These are phyloP conservation scores for Inonotus hispidus DNA, from an alignment of 1,284 basidiomycete species.

Conservation along the genomic window DNA sequence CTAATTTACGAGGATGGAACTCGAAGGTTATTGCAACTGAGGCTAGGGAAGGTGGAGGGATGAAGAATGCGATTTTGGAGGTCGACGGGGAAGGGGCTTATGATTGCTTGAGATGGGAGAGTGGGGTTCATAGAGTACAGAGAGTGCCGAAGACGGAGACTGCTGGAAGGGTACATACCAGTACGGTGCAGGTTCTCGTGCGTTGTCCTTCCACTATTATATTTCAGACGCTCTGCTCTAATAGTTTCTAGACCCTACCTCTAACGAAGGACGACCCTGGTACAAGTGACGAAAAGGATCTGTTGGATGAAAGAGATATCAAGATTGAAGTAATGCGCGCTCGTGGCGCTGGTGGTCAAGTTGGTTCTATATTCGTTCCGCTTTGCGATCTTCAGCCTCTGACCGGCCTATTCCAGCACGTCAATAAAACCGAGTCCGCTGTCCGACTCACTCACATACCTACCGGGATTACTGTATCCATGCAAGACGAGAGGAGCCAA, in stretches of 20 bases:
- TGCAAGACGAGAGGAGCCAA: conserved; percentile 97
- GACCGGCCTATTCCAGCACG: conserved; percentile 57
- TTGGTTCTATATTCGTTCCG: conserved; percentile 27
- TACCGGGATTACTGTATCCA: conserved; percentile 91
- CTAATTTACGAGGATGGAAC: conserved; percentile 48
- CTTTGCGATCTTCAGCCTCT: background rate
- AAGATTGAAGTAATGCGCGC: conserved; percentile 92
- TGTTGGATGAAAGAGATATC: conserved; percentile 84
- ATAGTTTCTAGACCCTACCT: conserved; percentile 77
- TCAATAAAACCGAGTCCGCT: conserved; percentile 98
- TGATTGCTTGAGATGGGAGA: conserved; percentile 82
- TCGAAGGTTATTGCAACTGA: conserved; percentile 50
- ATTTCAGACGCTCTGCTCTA: too few species aligned
- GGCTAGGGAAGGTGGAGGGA: conserved; percentile 55
- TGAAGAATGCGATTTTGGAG: conserved; percentile 83
- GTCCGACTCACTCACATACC: conserved; percentile 94
- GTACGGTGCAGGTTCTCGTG: conserved; percentile 86
- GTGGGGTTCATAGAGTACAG: conserved; percentile 95
- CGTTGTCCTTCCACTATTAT: conserved; percentile 28
- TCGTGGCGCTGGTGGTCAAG: conserved; percentile 94
- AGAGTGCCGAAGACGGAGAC: conserved; percentile 88
- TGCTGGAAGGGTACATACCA: conserved; percentile 86
- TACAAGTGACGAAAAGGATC: conserved; percentile 38
- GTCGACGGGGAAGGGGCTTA: conserved; percentile 77
- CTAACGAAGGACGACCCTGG: conserved; percentile 55